Conservation (phyloP, 2,329 filamentous ascomycete genomes). For the Trichoderma polysporum region DNA sequence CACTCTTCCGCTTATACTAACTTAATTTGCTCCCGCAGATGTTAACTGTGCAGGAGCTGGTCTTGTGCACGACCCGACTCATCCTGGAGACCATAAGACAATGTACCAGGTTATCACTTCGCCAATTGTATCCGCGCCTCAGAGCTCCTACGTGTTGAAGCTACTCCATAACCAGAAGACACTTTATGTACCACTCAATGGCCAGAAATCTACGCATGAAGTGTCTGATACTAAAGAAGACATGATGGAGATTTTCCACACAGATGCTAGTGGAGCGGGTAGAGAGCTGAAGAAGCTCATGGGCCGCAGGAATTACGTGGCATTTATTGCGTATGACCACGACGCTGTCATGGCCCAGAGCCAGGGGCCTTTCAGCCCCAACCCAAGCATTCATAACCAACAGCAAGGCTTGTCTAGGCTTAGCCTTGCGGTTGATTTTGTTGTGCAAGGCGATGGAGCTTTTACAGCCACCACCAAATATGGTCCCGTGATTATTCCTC, state of each 20-base stretch:
- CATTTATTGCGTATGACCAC: conserved; percentile 91
- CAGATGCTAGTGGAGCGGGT: conserved; percentile 79
- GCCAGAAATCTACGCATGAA: conserved; percentile 69
- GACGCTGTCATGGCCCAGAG: conserved; percentile 58
- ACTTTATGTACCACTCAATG: conserved; percentile 88
- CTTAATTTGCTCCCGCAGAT: conserved; percentile 43
- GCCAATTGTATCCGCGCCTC: conserved; percentile 86
- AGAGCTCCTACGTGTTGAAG: conserved; percentile 82
- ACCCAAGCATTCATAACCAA: conserved; percentile 37
- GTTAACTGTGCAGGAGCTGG: conserved; percentile 92
- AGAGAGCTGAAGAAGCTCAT: conserved; percentile 90
- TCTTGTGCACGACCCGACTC: conserved; percentile 87
- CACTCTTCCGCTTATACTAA: not conserved
- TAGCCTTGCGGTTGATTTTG: conserved; percentile 91
- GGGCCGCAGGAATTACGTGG: conserved; percentile 88
- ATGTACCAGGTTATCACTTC: conserved; percentile 99
- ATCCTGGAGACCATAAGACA: conserved; percentile 92
- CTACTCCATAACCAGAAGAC: conserved; percentile 94
- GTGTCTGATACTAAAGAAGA: conserved; percentile 95
- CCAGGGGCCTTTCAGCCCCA: conserved; percentile 40
- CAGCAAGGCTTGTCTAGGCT: conserved; percentile 60
- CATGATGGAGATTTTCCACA: conserved; percentile 99
- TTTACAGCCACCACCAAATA: conserved; percentile 89
- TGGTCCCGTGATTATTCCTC: conserved; percentile 92
- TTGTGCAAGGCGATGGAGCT: conserved; percentile 87